Conservation (phyloP, 352 stramenopile genomes). For the Phytophthora pisi region DNA sequence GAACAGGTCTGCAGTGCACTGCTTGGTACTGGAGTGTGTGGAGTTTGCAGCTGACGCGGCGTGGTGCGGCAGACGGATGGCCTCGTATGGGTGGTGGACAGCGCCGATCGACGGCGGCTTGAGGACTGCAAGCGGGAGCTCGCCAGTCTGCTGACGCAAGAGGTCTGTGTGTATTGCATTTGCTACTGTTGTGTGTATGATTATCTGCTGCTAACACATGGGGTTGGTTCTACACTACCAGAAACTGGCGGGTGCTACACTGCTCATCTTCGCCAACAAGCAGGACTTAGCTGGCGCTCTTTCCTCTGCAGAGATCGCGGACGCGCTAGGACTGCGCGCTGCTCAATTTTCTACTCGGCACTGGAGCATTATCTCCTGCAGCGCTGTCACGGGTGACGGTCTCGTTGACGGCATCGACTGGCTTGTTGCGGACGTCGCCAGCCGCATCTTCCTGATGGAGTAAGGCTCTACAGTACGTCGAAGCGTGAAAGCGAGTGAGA, state of each 20-base stretch:
- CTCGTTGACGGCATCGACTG: conserved; percentile 98
- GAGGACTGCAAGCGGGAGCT: conserved; percentile 95
- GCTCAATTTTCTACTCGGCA: conserved; percentile 86
- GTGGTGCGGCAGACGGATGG: conserved; percentile 91
- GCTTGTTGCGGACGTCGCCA: conserved; percentile 96
- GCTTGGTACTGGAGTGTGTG: background rate
- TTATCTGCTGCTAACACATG: background rate
- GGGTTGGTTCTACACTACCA: conserved; percentile 37
- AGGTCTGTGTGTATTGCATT: conserved; percentile 50
- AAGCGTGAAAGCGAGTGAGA: too few relatives aligned
- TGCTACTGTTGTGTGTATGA: background rate
- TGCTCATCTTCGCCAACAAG: conserved; percentile 99
- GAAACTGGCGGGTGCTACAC: conserved; percentile 97
- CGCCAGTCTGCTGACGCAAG: conserved; percentile 83
- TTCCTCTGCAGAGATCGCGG: conserved; percentile 90
- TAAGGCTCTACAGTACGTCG: conserved; percentile 18
- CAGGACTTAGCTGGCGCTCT: conserved; percentile 96
- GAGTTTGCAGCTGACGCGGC: background rate
- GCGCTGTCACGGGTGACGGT: conserved; percentile 95
- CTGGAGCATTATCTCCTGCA: conserved; percentile 95
- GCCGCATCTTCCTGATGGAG: conserved; percentile 96
- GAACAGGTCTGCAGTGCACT: conserved; percentile 75
- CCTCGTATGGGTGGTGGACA: conserved; percentile 99
- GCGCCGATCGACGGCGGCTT: conserved; percentile 92
- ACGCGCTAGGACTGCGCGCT: conserved; percentile 84